These are phyloP conservation scores for Chlorella ohadii DNA, from an alignment of 139 green algal genomes.

Conservation along the genomic window DNA sequence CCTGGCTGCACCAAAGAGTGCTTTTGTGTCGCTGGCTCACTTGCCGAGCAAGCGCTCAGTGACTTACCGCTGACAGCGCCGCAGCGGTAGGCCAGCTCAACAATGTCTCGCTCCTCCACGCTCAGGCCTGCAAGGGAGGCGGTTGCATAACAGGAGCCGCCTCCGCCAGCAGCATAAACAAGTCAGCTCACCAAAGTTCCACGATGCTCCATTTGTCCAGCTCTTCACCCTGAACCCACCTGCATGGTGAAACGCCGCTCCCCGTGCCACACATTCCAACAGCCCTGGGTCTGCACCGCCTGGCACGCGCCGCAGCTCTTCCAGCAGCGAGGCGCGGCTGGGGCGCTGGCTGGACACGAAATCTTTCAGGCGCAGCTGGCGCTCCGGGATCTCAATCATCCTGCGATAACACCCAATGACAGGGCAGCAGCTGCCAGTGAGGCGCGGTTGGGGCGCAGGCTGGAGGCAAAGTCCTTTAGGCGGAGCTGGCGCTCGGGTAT, in stretches of 20 bases:
- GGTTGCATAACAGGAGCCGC: no score
- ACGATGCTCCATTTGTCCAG: no score
- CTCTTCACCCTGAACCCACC: conserved; percentile 26
- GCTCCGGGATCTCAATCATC: conserved; percentile 56
- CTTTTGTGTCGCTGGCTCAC: no score
- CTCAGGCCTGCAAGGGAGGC: conserved; percentile 67
- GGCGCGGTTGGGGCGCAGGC: no score
- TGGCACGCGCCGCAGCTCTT: conserved; percentile 36
- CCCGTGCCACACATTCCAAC: conserved; percentile 38
- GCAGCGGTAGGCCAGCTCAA: conserved; percentile 82
- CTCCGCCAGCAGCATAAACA: no score
- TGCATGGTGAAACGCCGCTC: conserved; percentile 88
- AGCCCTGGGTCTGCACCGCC: conserved; percentile 33
- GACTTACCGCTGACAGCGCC: conserved; percentile 69
- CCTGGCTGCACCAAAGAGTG: no score
- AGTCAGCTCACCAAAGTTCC: no score
- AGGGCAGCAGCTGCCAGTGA: no score
- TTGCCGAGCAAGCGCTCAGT: no score
- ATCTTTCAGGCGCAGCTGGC: neutral
- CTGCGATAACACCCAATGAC: neutral
- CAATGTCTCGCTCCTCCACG: conserved; percentile 68
- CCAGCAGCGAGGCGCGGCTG: conserved; percentile 42
- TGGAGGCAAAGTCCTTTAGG: no score
- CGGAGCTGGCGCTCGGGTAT: no score
- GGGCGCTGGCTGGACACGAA: neutral